Evolutionary conservation across 202 grass and related monocot species (phyloP).

Genomic region (Digitaria exilis): DNA sequence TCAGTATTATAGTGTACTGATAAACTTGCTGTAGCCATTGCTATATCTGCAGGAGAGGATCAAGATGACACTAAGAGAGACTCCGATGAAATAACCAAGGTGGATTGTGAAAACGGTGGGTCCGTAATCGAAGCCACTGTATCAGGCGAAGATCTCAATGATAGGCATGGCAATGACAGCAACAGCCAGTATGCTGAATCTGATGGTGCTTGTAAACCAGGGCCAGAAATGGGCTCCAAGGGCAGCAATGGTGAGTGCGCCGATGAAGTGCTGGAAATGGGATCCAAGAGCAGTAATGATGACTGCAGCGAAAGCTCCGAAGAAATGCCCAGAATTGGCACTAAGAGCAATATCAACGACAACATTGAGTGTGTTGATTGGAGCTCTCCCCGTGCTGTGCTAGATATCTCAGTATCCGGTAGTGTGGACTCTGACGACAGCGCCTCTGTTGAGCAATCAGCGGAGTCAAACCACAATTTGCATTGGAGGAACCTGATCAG

Average conservation of each 20-base stretch:
- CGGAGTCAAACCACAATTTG: constrained; percentile 45
- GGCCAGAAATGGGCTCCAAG: constrained; percentile 23
- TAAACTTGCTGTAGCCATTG: neutral
- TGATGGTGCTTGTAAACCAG: constrained; percentile 30
- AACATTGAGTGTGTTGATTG: constrained; percentile 45
- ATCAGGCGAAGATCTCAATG: constrained; percentile 18
- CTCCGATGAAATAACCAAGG: constrained; percentile 10
- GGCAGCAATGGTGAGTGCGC: constrained; percentile 1
- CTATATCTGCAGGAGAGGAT: constrained; percentile 39
- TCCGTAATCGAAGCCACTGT: neutral
- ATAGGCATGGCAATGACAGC: constrained; percentile 14
- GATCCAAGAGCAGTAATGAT: constrained; percentile 20
- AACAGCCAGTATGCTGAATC: constrained; percentile 41
- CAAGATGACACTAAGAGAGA: constrained; percentile 28
- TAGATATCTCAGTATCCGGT: constrained; percentile 61
- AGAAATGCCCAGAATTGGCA: constrained; percentile 18
- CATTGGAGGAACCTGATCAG: constrained; percentile 86
- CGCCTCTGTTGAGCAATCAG: constrained; percentile 51
- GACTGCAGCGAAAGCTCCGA: constrained; percentile 11
- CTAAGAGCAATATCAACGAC: constrained; percentile 10
- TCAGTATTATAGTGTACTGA: neutral
- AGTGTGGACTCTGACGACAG: constrained; percentile 54
- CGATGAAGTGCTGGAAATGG: constrained; percentile 18
- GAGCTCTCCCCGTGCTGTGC: constrained; percentile 65
- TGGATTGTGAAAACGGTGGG: neutral